phyloP scores from a whole-genome alignment of 768 basidiomycete species.

The Russula virescens region DNA sequence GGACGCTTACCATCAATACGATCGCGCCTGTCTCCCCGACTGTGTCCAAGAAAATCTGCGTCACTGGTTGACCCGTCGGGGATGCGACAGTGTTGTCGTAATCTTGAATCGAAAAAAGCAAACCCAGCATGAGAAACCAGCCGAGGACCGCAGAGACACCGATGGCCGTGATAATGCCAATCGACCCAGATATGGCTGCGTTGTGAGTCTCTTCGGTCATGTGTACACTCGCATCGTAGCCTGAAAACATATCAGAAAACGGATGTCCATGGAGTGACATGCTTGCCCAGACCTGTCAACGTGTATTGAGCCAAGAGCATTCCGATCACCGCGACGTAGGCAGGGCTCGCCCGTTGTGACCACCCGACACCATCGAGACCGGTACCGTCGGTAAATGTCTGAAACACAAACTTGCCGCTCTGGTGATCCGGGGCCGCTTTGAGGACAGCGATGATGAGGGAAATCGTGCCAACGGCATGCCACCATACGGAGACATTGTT shows the following conservation, averaged over 20 bases:
- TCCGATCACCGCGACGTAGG: conserved; percentile 66
- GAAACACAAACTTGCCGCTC: conserved; percentile 63
- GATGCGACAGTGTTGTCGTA: conserved; percentile 49
- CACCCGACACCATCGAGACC: conserved; percentile 50
- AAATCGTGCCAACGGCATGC: conserved; percentile 66
- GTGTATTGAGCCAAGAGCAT: conserved; percentile 76
- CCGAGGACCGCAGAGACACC: conserved; percentile 67
- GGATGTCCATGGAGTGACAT: neutral
- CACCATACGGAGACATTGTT: conserved; percentile 73
- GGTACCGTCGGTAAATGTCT: conserved; percentile 63
- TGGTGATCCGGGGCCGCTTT: conserved; percentile 68
- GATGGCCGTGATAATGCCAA: conserved; percentile 66
- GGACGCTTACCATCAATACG: conserved; percentile 52
- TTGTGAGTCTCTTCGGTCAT: conserved; percentile 78
- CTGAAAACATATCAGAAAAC: conserved; percentile 31
- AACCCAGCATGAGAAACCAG: conserved; percentile 66
- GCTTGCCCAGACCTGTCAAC: conserved; percentile 45
- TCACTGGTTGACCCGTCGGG: conserved; percentile 60
- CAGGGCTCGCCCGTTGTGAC: conserved; percentile 59
- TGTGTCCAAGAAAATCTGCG: conserved; percentile 73
- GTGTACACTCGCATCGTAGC: conserved; percentile 70
- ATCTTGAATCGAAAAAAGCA: conserved; percentile 76
- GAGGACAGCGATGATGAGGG: conserved; percentile 61
- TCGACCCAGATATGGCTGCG: conserved; percentile 52
- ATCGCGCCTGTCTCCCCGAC: conserved; percentile 72